These are phyloP conservation scores for Beta vulgaris DNA, from an alignment of 148 eudicot genomes.

Conservation along the genomic window DNA sequence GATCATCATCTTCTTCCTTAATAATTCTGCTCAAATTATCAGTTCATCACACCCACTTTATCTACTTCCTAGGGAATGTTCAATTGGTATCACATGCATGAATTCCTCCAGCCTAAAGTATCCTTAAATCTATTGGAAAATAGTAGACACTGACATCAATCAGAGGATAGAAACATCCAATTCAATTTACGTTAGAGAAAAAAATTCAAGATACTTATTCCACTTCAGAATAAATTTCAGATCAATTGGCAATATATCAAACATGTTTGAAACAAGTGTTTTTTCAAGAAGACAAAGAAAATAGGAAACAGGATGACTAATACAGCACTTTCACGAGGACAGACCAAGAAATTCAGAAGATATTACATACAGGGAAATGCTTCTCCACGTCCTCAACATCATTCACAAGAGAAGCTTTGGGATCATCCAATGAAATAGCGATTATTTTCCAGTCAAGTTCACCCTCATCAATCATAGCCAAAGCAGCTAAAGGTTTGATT, in stretches of 20 bases:
- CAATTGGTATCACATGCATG: not conserved
- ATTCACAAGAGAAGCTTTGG: slow-evolving; percentile 90
- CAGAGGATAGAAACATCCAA: not conserved
- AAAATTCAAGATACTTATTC: not conserved
- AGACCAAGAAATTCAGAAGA: not conserved
- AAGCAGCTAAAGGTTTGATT: slow-evolving; percentile 86
- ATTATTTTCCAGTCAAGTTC: slow-evolving; percentile 99
- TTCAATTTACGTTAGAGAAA: not conserved
- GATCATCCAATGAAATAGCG: slow-evolving; percentile 95
- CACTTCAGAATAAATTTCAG: not conserved
- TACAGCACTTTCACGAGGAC: not conserved
- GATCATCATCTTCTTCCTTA: too few relatives aligned
- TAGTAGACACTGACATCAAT: not conserved
- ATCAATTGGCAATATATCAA: not conserved
- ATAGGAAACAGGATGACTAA: not conserved
- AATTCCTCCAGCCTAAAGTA: not conserved
- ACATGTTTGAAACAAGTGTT: not conserved
- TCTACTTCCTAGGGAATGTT: too few relatives aligned
- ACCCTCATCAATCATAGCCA: slow-evolving; percentile 99
- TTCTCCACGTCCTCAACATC: slow-evolving; percentile 92
- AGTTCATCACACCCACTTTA: too few relatives aligned
- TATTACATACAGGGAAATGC: slow-evolving; percentile 84
- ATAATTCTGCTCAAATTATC: too few relatives aligned
- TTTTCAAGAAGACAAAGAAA: too few relatives aligned
- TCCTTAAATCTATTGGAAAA: not conserved